Evolutionary conservation across 1,284 basidiomycete genomes (phyloP), one percentile per base, ranked within the genome.

Genomic region (Phellopilus nigrolimitatus): DNA sequence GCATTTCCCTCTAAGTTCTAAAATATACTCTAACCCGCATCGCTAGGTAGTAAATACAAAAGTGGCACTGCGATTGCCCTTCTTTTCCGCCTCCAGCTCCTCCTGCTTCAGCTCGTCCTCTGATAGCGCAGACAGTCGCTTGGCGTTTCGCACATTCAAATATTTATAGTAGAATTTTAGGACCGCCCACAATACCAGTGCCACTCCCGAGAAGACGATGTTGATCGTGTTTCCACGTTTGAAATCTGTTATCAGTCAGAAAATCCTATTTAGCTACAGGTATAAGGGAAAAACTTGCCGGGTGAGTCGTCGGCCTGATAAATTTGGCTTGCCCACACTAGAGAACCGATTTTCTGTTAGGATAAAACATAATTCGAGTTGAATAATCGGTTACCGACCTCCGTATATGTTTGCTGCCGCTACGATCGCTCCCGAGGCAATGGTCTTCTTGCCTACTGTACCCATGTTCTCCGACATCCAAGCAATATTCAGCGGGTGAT

Each of bases 401-500:
- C 61, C 60, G 38, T 60, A 60, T 7, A 70, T 66, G 41, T 70
- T 70, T 2, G 66, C 66, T 3, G 60, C 57, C 22, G 63, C 66
- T 30, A 69, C 68, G 5, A 69, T 61, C 10, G 64, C 54, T 0
- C 68, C 68, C 22, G 66, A 68, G 0, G 65, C 67, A 3, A 69
- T 60, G 5, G 66, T 69, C 24, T 63, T 55, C 53, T 66, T 68
- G 12, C 66, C 66, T 19, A 66, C 55, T 40, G 62, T 66, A 55
- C 66, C 68, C 3, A 65, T 69, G 46, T 70, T 70, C 48, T 70
- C 67, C 1, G 66, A 64, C 63, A 70, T 68, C 68, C 68, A 70
- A 0, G 68, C 68, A 38, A 70, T 67, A 37, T 69, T 70, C 19
- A 70, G 56, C 2, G 68, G 68, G 51, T 70, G 68, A 1, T 65